phyloP scores from a whole-genome alignment of 805 yeast species.

The Candida pseudoglaebosa region DNA sequence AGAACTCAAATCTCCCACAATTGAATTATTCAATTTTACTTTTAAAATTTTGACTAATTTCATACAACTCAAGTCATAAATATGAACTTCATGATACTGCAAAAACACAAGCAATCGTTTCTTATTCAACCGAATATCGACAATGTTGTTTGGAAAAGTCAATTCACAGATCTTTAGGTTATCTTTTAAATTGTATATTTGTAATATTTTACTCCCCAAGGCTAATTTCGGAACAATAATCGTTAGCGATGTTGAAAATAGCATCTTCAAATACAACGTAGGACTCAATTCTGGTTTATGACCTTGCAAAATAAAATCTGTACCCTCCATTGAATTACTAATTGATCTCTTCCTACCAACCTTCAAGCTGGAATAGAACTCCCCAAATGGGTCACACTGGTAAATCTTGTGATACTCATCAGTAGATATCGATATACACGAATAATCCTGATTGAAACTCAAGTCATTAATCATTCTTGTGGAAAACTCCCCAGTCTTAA shows the following conservation, averaged over 20 bases:
- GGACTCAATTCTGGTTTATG: constrained; percentile 14
- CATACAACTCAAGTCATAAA: constrained; percentile 90
- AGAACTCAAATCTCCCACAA: constrained; percentile 34
- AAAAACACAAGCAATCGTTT: constrained; percentile 75
- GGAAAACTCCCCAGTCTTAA: too few relatives aligned
- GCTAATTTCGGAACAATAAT: constrained; percentile 33
- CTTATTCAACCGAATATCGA: constrained; percentile 74
- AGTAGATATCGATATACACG: constrained; percentile 36
- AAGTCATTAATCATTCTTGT: constrained; percentile 27
- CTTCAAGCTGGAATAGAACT: constrained; percentile 28
- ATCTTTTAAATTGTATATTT: constrained; percentile 39
- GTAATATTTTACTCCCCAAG: constrained; percentile 28
- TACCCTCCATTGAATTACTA: constrained; percentile 10
- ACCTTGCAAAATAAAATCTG: constrained; percentile 4
- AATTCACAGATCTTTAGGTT: constrained; percentile 71
- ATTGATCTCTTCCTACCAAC: constrained; percentile 11
- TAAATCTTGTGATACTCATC: constrained; percentile 30
- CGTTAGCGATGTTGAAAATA: constrained; percentile 40
- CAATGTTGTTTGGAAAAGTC: constrained; percentile 73
- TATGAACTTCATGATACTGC: constrained; percentile 69
- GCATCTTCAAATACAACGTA: constrained; percentile 32
- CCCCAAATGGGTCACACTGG: constrained; percentile 46
- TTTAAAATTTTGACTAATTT: constrained; percentile 53
- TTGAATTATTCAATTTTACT: constrained; percentile 12
- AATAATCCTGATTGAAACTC: constrained; percentile 40